Percentiles rank a stretch among this genome's conserved stretches.
Evolutionary conservation across 148 eudicot species (phyloP).

Genomic region (Selenicereus undatus): DNA sequence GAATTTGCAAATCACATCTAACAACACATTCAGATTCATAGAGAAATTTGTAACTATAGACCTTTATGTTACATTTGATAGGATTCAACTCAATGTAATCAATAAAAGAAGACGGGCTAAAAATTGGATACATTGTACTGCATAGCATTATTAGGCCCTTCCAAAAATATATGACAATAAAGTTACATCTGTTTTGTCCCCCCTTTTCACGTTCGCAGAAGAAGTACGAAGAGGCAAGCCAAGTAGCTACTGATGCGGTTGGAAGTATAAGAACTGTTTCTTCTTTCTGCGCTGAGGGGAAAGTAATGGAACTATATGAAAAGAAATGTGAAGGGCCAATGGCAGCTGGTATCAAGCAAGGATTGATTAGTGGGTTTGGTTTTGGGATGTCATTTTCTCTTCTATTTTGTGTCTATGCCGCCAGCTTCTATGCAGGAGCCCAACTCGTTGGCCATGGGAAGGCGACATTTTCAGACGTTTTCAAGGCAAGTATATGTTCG

Average conservation of each 20-base stretch:
- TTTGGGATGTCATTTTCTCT: conserved; percentile 40
- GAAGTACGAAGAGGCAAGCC: conserved; percentile 67
- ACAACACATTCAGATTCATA: too few species aligned
- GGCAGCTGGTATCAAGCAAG: conserved; percentile 42
- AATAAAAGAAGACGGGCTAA: too few species aligned
- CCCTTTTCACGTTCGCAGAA: conserved; percentile 20
- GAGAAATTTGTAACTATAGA: too few species aligned
- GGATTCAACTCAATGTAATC: too few species aligned
- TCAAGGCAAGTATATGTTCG: conserved; percentile 29
- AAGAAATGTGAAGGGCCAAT: conserved; percentile 47
- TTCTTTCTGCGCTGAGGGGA: conserved; percentile 60
- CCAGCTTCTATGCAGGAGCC: conserved; percentile 53
- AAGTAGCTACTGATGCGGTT: conserved; percentile 68
- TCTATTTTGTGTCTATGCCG: conserved; percentile 37
- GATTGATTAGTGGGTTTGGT: conserved; percentile 50
- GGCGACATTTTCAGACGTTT: conserved; percentile 38
- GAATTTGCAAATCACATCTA: too few species aligned
- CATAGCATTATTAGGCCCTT: too few species aligned
- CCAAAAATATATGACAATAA: too few species aligned
- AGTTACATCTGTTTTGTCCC: background rate
- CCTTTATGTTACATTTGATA: too few species aligned
- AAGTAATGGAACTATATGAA: conserved; percentile 42
- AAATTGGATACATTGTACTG: too few species aligned
- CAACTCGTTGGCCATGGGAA: conserved; percentile 44
- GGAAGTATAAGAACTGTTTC: conserved; percentile 69